Conservation (phyloP, 2,329 filamentous ascomycete genomes). For the Stenocarpella maydis region DNA sequence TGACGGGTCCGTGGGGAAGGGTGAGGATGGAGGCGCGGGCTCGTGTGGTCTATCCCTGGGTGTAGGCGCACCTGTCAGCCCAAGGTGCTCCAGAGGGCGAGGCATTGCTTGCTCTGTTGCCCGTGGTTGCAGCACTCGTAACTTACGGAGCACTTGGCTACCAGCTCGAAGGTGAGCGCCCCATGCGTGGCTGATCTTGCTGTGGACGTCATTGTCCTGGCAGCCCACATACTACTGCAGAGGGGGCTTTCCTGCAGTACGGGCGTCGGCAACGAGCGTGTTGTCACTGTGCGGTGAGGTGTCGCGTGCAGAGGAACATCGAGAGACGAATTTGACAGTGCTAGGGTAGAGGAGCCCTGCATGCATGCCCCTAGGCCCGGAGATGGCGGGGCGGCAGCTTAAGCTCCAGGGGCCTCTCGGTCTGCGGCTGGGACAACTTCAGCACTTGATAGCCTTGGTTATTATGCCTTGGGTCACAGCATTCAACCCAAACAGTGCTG, state of each 20-base stretch:
- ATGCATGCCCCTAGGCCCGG: not conserved
- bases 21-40: constrained; percentile 88
- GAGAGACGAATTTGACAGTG: not conserved
- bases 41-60: constrained; percentile 78
- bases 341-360: not conserved
- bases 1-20: constrained; percentile 90
- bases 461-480: not conserved
- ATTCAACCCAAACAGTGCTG: not conserved
- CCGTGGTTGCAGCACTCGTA: not conserved
- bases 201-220: constrained; percentile 40
- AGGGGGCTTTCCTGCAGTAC: not conserved
- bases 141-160: constrained; percentile 67
- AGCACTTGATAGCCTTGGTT: not conserved
- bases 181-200: constrained; percentile 41
- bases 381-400: not conserved
- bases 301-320: not conserved
- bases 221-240: constrained; percentile 37
- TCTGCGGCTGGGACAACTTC: not conserved
- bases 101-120: constrained; percentile 3
- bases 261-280: not conserved
- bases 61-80: constrained; percentile 28
- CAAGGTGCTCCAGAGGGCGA: not conserved
- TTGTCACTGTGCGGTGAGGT: not conserved
- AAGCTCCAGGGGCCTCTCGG: not conserved
- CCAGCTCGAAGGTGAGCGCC: constrained; percentile 43